Evolutionary conservation across 306 rosid species (phyloP).

Genomic region (Benincasa hispida): DNA sequence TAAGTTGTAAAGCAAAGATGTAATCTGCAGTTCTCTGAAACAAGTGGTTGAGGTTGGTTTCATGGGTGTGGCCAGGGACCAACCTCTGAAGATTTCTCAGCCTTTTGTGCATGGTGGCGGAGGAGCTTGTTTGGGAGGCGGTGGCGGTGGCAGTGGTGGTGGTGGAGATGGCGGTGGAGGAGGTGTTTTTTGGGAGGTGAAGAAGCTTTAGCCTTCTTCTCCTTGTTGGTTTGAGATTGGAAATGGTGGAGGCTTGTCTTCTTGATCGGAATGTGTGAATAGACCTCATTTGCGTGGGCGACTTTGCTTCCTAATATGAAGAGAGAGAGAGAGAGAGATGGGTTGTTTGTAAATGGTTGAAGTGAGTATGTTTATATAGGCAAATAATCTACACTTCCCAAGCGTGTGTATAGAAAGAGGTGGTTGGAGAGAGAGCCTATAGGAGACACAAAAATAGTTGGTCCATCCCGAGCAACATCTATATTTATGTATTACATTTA

Average conservation of each 20-base stretch:
- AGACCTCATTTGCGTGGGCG: slow-evolving; percentile 23
- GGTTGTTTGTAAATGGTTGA: neutral
- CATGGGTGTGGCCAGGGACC: slow-evolving; percentile 34
- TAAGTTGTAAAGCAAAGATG: slow-evolving; percentile 41
- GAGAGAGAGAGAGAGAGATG: neutral
- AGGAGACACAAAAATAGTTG: neutral
- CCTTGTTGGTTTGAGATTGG: slow-evolving; percentile 16
- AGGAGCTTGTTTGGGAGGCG: neutral
- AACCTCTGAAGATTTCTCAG: slow-evolving; percentile 39
- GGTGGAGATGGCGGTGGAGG: neutral
- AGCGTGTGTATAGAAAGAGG: neutral
- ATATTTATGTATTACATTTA: no score
- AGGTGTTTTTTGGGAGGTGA: neutral
- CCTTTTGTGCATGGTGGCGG: slow-evolving; percentile 19
- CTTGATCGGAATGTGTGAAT: slow-evolving; percentile 19
- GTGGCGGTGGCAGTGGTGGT: neutral
- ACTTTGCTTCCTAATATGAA: neutral
- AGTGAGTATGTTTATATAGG: neutral
- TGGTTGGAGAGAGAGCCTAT: neutral
- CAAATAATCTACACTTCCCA: neutral
- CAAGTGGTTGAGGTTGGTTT: slow-evolving; percentile 28
- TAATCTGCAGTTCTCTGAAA: slow-evolving; percentile 37
- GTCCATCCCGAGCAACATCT: no score
- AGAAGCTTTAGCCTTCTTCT: slow-evolving; percentile 36
- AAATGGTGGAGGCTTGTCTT: slow-evolving; percentile 15